Conservation (phyloP, 2,329 filamentous ascomycete genomes). For the Tolypocladium album region DNA sequence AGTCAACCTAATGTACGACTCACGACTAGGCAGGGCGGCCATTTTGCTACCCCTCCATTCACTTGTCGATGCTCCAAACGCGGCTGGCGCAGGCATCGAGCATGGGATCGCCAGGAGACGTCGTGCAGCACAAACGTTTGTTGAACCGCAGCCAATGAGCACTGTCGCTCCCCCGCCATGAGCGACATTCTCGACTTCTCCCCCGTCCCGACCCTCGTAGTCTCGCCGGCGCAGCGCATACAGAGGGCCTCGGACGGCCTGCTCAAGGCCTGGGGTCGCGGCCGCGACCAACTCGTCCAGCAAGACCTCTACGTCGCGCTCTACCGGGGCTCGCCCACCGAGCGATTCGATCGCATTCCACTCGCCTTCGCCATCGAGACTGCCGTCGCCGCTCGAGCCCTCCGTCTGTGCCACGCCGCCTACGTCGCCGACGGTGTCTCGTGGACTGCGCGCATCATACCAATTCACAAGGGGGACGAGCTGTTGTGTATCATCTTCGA, state of each 20-base stretch:
- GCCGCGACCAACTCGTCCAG: slow-evolving; percentile 13
- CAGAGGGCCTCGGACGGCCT: slow-evolving; percentile 17
- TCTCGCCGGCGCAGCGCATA: slow-evolving; percentile 19
- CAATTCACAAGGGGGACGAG: slow-evolving; percentile 16
- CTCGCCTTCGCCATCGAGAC: slow-evolving; percentile 16
- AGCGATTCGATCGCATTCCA: slow-evolving; percentile 14
- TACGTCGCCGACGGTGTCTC: slow-evolving; percentile 5
- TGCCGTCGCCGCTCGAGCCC: slow-evolving; percentile 14
- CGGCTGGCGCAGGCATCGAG: neutral
- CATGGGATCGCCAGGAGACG: neutral
- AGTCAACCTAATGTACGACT: neutral
- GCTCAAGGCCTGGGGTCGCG: slow-evolving; percentile 14
- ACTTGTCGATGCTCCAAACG: neutral
- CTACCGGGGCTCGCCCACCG: slow-evolving; percentile 12
- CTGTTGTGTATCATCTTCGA: slow-evolving; percentile 20
- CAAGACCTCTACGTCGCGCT: slow-evolving; percentile 16
- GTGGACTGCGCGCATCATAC: slow-evolving; percentile 20
- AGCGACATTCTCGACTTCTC: slow-evolving; percentile 16
- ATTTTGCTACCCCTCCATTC: neutral
- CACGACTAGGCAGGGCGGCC: neutral
- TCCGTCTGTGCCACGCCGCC: slow-evolving; percentile 12
- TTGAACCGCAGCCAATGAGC: neutral
- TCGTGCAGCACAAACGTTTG: neutral
- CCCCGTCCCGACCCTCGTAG: slow-evolving; percentile 17
- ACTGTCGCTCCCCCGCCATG: neutral